phyloP scores from a whole-genome alignment of 148 eudicot genomes.

The Rhododendron vialii region DNA sequence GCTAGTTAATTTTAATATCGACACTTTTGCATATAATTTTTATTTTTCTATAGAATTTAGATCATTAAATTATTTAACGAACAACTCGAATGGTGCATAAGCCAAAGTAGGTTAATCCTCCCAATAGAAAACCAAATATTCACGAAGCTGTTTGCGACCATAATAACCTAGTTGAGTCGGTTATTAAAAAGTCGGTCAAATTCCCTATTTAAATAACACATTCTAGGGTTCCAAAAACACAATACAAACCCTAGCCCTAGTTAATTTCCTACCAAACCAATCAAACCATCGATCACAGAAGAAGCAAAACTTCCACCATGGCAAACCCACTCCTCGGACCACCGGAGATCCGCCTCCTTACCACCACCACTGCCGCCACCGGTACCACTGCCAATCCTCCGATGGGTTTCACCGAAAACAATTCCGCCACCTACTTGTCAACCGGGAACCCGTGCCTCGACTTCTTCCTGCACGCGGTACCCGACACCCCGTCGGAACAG shows the following conservation, averaged over 20 bases:
- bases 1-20: too few species aligned
- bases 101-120: not conserved
- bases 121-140: too few species aligned
- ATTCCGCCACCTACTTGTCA: slow-evolving; percentile 6
- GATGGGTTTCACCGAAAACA: slow-evolving; percentile 21
- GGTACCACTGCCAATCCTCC: not conserved
- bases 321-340: not conserved
- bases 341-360: not conserved
- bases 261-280: not conserved
- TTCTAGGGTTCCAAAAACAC: not conserved
- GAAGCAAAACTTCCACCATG: not conserved
- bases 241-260: not conserved
- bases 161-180: not conserved
- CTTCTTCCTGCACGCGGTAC: not conserved
- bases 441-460: not conserved
- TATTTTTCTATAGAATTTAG: too few species aligned
- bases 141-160: not conserved
- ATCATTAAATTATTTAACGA: too few species aligned
- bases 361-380: not conserved
- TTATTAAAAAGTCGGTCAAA: too few species aligned
- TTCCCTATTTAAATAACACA: not conserved
- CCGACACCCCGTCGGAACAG: not conserved
- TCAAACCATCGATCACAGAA: not conserved
- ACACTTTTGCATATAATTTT: too few species aligned
- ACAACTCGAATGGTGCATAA: too few species aligned